Evolutionary conservation across 768 basidiomycete genomes (phyloP), one percentile per base, ranked within the genome.

Genomic region (Cystobasidium tubakii): DNA sequence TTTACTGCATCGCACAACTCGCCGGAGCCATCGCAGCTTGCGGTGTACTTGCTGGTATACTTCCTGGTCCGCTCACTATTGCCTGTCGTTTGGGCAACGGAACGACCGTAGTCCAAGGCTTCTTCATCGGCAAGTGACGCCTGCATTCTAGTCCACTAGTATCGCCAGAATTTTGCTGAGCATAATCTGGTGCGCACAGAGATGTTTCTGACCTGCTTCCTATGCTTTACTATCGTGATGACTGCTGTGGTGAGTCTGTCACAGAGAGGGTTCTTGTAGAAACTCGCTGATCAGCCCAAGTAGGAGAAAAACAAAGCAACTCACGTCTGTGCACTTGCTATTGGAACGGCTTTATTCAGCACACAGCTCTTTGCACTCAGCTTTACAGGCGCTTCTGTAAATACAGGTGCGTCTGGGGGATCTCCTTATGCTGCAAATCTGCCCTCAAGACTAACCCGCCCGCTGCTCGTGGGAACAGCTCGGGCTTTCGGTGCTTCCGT

Each of bases 1-100:
- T 89, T 42, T 88, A 86, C 77, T 85, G 83, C 75, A 80, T 87
- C 54, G 88, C 88, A 9, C 87, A 89, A 77, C 80, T 89, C 29
- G 70, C 83, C 0, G 88, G 88, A 15, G 86, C 85, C 13, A 86
- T 89, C 73, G 83, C 84, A 6, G 87, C 87, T 0, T 84, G 87
- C 1, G 87, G 84, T 0, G 82, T 89, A 19, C 76, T 89, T 2
- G 81, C 82, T 6, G 85, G 82, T 0, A 82, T 89, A 50, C 86
- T 87, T 6, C 85, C 86, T 9, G 85, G 85, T 33, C 81, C 83
- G 0, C 81, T 88, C 6, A 81, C 82, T n/a, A 84, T 86, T 64
- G 86, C 87, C 87, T 88, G 76, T 75, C 82, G 79, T 6, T 31
- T 53, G 46, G 54, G 27, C 23, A 70, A 54, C 71, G 75, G 69